Conservation (phyloP, 2,329 filamentous ascomycete genomes). For the Ophiostoma novo-ulmi region DNA sequence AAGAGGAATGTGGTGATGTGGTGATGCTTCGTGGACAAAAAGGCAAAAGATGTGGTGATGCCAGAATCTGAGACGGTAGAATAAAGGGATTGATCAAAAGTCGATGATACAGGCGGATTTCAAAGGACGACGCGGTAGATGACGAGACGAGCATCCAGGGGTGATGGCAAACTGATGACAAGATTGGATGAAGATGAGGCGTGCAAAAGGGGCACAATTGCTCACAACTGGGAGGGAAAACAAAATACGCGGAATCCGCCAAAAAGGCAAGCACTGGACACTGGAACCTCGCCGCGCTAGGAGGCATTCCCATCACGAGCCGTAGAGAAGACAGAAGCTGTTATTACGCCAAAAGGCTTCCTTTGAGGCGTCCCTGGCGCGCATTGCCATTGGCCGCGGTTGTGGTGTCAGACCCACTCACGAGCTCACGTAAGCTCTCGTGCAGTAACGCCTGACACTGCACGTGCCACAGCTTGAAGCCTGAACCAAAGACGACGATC, state of each 20-base stretch:
- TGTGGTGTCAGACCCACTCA: background rate
- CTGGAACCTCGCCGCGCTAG: slow-evolving; percentile 21
- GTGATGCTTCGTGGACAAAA: background rate
- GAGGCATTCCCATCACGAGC: slow-evolving; percentile 21
- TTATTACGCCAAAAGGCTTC: background rate
- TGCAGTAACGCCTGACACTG: background rate
- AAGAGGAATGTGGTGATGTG: background rate
- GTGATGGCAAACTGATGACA: background rate
- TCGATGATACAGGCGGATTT: background rate
- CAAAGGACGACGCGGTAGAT: background rate
- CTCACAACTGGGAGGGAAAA: background rate
- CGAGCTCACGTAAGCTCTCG: background rate
- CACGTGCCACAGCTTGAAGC: background rate
- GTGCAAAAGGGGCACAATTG: slow-evolving; percentile 4
- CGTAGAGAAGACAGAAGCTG: slow-evolving; percentile 14
- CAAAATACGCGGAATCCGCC: slow-evolving; percentile 18
- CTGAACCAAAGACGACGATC: background rate
- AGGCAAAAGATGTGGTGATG: background rate
- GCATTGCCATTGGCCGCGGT: background rate
- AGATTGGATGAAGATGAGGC: background rate
- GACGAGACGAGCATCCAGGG: background rate
- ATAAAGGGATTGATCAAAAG: background rate
- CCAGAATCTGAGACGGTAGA: background rate
- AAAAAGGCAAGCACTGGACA: slow-evolving; percentile 15
- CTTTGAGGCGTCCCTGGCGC: background rate